Evolutionary conservation across 23 red algal genomes (phyloP).

Genomic region (Gracilaria vermiculophylla): DNA sequence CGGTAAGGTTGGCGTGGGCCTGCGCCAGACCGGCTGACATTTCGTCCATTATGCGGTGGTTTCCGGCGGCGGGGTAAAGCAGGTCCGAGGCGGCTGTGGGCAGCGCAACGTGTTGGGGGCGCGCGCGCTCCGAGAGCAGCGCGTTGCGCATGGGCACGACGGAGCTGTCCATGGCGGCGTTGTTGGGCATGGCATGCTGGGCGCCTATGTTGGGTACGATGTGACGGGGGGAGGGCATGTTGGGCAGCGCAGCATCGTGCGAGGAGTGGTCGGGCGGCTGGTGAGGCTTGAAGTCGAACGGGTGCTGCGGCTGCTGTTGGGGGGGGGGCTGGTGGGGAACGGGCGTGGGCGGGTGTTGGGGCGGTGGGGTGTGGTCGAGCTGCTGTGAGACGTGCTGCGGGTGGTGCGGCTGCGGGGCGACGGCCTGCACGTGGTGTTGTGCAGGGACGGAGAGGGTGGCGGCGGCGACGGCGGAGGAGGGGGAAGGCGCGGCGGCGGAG

Average conservation of each 20-base stretch:
- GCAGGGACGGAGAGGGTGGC: neutral
- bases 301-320: neutral
- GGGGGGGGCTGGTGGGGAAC: neutral
- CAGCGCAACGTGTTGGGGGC: neutral
- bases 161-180: conserved; percentile 11
- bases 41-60: conserved; percentile 1
- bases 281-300: conserved; percentile 6
- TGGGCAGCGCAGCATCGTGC: conserved; percentile 19
- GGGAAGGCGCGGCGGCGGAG: neutral
- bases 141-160: conserved; percentile 18
- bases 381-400: conserved; percentile 38
- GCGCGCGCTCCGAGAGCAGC: neutral
- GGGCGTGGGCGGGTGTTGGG: neutral
- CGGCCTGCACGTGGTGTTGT: neutral
- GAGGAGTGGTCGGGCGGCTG: neutral
- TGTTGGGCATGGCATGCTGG: conserved; percentile 14
- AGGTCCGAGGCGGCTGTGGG: conserved; percentile 25
- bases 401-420: neutral
- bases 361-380: conserved; percentile 2
- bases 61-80: neutral
- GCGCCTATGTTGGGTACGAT: conserved; percentile 8
- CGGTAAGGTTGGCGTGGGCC: conserved; percentile 3
- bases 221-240: conserved; percentile 29
- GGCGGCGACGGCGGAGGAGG: neutral
- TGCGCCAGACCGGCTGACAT: neutral